A percentile compares a stretch with the other conserved stretches of the same genome.
phyloP scores from a whole-genome alignment of 164 flowering plant genomes.

The Aristolochia fimbriata region DNA sequence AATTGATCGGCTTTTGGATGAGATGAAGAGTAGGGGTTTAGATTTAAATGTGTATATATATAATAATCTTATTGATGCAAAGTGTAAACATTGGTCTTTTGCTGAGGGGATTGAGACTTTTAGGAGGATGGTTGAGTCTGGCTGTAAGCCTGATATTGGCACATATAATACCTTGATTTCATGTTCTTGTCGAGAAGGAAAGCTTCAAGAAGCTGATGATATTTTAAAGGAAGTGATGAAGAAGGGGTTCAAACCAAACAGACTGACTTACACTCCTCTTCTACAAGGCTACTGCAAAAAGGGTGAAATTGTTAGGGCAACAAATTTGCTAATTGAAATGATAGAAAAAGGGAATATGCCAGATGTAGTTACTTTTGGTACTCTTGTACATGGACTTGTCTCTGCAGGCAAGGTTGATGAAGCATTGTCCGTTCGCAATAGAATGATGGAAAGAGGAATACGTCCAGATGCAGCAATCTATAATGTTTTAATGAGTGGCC shows the following conservation, averaged over 20 bases:
- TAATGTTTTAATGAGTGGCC: slow-evolving; percentile 67
- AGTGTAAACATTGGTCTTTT: slow-evolving; percentile 31
- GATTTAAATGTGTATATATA: slow-evolving; percentile 32
- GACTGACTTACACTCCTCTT: slow-evolving; percentile 56
- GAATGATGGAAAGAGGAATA: slow-evolving; percentile 50
- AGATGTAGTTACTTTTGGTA: slow-evolving; percentile 60
- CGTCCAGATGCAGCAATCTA: slow-evolving; percentile 61
- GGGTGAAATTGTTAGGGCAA: slow-evolving; percentile 36
- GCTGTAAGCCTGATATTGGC: slow-evolving; percentile 47
- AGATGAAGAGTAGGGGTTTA: slow-evolving; percentile 56
- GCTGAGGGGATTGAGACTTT: slow-evolving; percentile 29
- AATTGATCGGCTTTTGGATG: slow-evolving; percentile 37
- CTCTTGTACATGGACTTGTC: slow-evolving; percentile 66
- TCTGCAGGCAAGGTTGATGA: slow-evolving; percentile 46
- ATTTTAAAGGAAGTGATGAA: slow-evolving; percentile 30
- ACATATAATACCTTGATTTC: slow-evolving; percentile 56
- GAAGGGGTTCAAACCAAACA: slow-evolving; percentile 46
- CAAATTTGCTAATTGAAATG: slow-evolving; percentile 45
- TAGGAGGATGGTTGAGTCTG: slow-evolving; percentile 31
- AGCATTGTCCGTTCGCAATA: slow-evolving; percentile 43
- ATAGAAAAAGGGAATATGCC: slow-evolving; percentile 40
- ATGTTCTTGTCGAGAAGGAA: slow-evolving; percentile 42
- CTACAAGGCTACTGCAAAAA: slow-evolving; percentile 34
- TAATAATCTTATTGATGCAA: slow-evolving; percentile 57
- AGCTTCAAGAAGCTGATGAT: slow-evolving; percentile 43